These are phyloP conservation scores for Fusarium papillatum DNA, from an alignment of 2,329 filamentous ascomycete genomes.

Conservation along the genomic window DNA sequence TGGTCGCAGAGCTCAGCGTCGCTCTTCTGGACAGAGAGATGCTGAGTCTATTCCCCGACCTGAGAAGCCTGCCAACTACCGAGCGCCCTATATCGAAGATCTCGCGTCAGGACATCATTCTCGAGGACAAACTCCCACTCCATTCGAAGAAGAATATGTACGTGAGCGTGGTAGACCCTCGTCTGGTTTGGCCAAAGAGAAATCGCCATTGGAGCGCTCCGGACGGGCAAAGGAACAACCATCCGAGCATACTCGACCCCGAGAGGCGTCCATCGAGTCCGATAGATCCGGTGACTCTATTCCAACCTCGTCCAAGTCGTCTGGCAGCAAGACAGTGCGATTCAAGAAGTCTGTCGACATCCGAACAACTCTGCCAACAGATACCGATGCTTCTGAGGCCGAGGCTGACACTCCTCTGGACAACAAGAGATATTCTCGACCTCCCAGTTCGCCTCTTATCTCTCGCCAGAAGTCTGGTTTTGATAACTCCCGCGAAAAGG, in stretches of 20 bases:
- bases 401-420: slow-evolving; percentile 17
- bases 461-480: slow-evolving; percentile 7
- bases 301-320: slow-evolving; percentile 39
- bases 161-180: background rate
- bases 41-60: slow-evolving; percentile 17
- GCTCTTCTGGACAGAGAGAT: slow-evolving; percentile 31
- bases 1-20: slow-evolving; percentile 46
- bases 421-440: background rate
- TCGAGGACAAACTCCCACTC: background rate
- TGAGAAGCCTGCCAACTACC: slow-evolving; percentile 29
- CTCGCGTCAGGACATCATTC: slow-evolving; percentile 23
- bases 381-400: slow-evolving; percentile 27
- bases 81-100: slow-evolving; percentile 46
- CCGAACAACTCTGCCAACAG: slow-evolving; percentile 23
- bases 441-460: slow-evolving; percentile 32
- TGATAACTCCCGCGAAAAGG: background rate
- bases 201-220: slow-evolving; percentile 16
- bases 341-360: slow-evolving; percentile 41
- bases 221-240: background rate
- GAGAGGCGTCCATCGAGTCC: slow-evolving; percentile 30
- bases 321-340: slow-evolving; percentile 43
- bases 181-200: slow-evolving; percentile 9
- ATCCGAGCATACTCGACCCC: background rate
- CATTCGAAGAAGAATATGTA: background rate
- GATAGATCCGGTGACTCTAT: slow-evolving; percentile 34